phyloP scores from a whole-genome alignment of 805 yeast species.

The Starmerella scarabaei region DNA sequence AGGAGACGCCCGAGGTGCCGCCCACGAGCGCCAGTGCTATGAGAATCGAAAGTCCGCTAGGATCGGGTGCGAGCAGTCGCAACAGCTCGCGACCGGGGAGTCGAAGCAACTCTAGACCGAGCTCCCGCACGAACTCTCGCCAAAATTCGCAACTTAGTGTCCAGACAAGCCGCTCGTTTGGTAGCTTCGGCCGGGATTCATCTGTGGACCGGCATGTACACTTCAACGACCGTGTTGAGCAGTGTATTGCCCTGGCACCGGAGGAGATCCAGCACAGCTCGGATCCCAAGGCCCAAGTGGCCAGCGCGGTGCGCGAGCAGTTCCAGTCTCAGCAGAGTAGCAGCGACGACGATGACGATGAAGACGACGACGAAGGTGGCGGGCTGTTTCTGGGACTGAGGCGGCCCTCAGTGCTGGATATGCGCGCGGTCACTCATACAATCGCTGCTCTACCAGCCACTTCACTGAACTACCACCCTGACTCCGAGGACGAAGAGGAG shows the following conservation, averaged over 20 bases:
- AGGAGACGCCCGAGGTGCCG: background rate
- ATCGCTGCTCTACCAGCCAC: slow-evolving; percentile 81
- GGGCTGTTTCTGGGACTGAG: slow-evolving; percentile 53
- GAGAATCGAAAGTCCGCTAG: background rate
- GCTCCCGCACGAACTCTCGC: slow-evolving; percentile 1
- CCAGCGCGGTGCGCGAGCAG: background rate
- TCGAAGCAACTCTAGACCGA: background rate
- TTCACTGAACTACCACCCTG: slow-evolving; percentile 61
- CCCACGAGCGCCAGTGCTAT: background rate
- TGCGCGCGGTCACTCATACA: slow-evolving; percentile 32
- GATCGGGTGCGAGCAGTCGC: slow-evolving; percentile 4
- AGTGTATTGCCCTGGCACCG: slow-evolving; percentile 64
- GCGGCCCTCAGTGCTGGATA: slow-evolving; percentile 23
- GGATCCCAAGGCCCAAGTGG: background rate
- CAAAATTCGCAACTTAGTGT: slow-evolving; percentile 11
- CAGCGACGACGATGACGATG: slow-evolving; percentile 31
- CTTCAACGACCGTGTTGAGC: slow-evolving; percentile 88
- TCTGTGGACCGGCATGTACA: slow-evolving; percentile 57
- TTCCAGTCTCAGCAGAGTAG: background rate
- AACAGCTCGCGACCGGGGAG: slow-evolving; percentile 7
- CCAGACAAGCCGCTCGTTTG: background rate
- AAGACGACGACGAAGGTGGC: slow-evolving; percentile 49
- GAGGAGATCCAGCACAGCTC: slow-evolving; percentile 12
- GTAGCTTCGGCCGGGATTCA: slow-evolving; percentile 6
- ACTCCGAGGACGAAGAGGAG: slow-evolving; percentile 44